These are phyloP conservation scores for Coemansia pectinata DNA, from an alignment of 192 early-diverging fungal genomes.

Conservation along the genomic window DNA sequence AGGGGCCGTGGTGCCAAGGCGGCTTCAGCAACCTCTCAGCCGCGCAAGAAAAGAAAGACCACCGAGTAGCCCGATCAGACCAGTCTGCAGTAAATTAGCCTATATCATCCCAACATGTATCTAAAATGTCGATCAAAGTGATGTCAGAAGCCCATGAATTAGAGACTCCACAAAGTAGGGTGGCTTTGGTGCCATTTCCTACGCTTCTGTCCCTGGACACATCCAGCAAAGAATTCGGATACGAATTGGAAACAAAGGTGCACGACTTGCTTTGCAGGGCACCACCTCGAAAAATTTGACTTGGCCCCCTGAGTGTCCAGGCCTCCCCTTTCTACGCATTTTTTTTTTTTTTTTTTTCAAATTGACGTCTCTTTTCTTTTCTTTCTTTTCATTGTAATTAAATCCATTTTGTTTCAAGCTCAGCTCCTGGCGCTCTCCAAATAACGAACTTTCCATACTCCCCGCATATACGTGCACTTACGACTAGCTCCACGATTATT, in stretches of 20 bases:
- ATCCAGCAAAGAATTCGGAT: not conserved
- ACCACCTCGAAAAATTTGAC: not conserved
- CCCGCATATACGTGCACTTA: not conserved
- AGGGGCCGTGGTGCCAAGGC: slow-evolving; percentile 7
- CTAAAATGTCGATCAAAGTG: not conserved
- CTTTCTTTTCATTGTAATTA: not conserved
- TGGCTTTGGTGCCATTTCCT: no score
- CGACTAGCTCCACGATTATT: not conserved
- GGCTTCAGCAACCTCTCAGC: slow-evolving; percentile 8
- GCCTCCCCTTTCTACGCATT: no score
- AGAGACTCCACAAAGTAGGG: no score
- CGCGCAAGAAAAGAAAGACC: slow-evolving; percentile 37
- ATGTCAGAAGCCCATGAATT: not conserved
- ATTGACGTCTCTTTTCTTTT: not conserved
- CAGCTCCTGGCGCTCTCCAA: not conserved
- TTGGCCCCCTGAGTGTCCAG: not conserved
- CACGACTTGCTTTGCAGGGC: not conserved
- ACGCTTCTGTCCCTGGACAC: not conserved
- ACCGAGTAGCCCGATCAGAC: not conserved
- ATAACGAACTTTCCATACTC: not conserved
- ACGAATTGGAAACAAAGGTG: not conserved
- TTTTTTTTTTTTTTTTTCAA: not conserved
- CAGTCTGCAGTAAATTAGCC: not conserved
- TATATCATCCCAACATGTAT: no score
- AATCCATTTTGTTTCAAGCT: not conserved